Base-by-base conservation (phyloP, 345 rosid genomes). In the Moricandia arvensis region DNA sequence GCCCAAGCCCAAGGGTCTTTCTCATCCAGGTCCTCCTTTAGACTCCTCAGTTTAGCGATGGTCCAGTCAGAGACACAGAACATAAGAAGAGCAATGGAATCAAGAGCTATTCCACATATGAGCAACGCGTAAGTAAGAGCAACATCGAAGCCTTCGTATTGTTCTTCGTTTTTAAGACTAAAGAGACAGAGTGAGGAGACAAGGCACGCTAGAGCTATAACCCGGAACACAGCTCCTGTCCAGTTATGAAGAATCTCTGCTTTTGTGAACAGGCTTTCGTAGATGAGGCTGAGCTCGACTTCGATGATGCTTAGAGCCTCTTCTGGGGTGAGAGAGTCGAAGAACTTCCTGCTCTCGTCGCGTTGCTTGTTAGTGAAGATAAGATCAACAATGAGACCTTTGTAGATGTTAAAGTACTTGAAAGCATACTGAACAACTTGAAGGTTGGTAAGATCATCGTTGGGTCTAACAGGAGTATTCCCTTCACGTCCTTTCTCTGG, bases 31-130 rank as follows among this genome's bases (percentile, higher is more conserved):
- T 78, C 63, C 0, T 51, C 70, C 21, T 63, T 79, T 4, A 71
- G 47, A 5, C 41, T 10, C 26, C 61, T 63, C 61, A 81, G 63
- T 26, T 21, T 12, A 17, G 78, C 83, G 4, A 85, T 72, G 1
- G 81, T 84, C 93, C 92, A 85, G 55, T 92, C 86, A 1, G 93
- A 90, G 51, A 86, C 81, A 68, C 78, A 18, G 68, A 85, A 81
- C 90, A 84, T 84, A 66, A 81, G 12, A 13, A 87, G 24, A 18
- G 89, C 80, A 10, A 87, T 27, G 11, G 66, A 15, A 53, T 92
- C 93, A 2, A 90, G 87, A 6, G 79, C 82, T 26, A 90, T 45
- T 9, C 89, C 92, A 68, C 90, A 87, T 4, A 71, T 35, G 60
- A 92, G 77, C 84, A 90, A 58, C 4, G 84, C 78, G 68, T 86